Base-by-base conservation (phyloP, 176 grass and related monocot species). In the Musa itinerans region DNA sequence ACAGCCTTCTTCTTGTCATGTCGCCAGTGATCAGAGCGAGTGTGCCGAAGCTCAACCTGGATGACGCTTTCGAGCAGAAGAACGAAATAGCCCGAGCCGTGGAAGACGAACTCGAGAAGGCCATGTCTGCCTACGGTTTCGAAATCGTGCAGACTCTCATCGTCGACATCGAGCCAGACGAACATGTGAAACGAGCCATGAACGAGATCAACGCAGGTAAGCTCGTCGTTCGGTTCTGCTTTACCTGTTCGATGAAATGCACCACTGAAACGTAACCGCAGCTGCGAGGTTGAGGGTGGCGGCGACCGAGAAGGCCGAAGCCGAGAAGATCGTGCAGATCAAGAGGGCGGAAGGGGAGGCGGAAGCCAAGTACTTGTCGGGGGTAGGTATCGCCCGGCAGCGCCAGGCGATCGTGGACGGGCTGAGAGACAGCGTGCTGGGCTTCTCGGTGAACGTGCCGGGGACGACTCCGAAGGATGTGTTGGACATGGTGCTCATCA, bases 321-420 rank as follows among this genome's bases (percentile, higher is more conserved):
- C 72, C 8, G 72, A 74, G 6, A 74, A 74, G 72, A 74, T 74
- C 15, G 53, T 74, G 72, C 72, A 74, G 72, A 74, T 74, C 23
- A 74, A 74, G 52, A 11, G 53, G 53, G 72, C 72, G 52, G 72
- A 74, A 53, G 72, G 72, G 2, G 72, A 74, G 5, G 72, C 72
- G 25, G 72, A 74, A 6, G 21, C 72, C 72, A 74, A 74, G 72
- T 74, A 74, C 53, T 57, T 74, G 21, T 54, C 72, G 4, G 72
- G 72, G 13, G 8, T 74, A 7, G 72, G 72, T 8, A 74, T 74
- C 12, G 72, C 72, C 12, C 53, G 72, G 13, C 72, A 74, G 25
- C 72, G 72, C 3, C 72, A 74, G 15, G 72, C 72, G 8, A 74
- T 74, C 22, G 72, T 74, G 22, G 72, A 74, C 15, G 72, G 72